Evolutionary conservation across 2,329 filamentous ascomycete species (phyloP).

Genomic region (Microcera coccophila): DNA sequence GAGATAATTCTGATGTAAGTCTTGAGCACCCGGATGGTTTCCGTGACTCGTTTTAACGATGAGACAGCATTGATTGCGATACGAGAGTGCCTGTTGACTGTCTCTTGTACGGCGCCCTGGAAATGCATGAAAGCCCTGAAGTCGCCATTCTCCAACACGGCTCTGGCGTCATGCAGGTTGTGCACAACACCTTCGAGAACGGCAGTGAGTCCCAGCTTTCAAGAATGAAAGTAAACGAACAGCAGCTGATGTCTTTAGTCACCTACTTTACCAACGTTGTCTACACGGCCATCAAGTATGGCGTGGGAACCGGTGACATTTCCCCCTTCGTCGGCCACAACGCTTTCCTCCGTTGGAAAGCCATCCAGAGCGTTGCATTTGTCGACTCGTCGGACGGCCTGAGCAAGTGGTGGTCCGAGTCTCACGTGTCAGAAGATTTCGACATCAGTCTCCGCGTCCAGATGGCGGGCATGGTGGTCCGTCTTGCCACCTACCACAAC

Average conservation of each 20-base stretch:
- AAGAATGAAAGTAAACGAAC: no score
- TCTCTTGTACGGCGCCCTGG: constrained; percentile 63
- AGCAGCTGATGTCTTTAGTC: no score
- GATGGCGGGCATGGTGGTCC: constrained; percentile 62
- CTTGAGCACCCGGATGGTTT: no score
- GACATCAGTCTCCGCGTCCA: constrained; percentile 72
- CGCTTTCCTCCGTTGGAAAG: constrained; percentile 65
- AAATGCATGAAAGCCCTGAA: constrained; percentile 67
- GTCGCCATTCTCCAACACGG: constrained; percentile 69
- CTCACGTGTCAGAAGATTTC: constrained; percentile 73
- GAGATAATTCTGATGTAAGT: constrained; percentile 60
- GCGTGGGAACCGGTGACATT: constrained; percentile 67
- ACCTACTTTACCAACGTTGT: constrained; percentile 78
- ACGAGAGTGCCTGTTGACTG: constrained; percentile 62
- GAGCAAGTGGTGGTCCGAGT: constrained; percentile 67
- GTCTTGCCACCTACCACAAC: constrained; percentile 64
- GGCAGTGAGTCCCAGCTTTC: no score
- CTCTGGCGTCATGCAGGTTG: constrained; percentile 74
- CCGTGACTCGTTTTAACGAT: no score
- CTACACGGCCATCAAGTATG: constrained; percentile 68
- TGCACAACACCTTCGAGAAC: constrained; percentile 68
- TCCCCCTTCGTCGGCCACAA: constrained; percentile 77
- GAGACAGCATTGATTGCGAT: constrained; percentile 64
- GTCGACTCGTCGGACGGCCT: constrained; percentile 7
- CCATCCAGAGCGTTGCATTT: constrained; percentile 23